phyloP scores from a whole-genome alignment of 2,329 filamentous ascomycete genomes.

The Fusarium sarcochroum region DNA sequence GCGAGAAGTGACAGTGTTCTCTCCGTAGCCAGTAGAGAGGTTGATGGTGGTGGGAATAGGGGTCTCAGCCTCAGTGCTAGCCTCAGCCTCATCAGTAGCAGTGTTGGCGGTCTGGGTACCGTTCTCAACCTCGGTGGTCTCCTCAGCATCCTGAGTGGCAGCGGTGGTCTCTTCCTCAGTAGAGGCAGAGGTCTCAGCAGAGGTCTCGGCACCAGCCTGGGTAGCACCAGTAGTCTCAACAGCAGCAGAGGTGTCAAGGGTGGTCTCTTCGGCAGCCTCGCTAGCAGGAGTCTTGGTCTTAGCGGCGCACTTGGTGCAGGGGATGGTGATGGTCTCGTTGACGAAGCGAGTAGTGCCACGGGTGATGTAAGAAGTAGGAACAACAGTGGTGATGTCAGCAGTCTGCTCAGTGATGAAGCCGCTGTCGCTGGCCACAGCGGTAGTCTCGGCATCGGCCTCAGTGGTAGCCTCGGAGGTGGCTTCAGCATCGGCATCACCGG shows the following conservation, averaged over 20 bases:
- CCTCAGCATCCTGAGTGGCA: conserved; percentile 5
- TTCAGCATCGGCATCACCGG: conserved; percentile 22
- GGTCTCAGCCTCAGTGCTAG: conserved; percentile 18
- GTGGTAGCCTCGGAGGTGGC: conserved; percentile 18
- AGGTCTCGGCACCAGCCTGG: background rate
- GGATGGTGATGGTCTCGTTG: conserved; percentile 39
- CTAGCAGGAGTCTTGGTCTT: conserved; percentile 25
- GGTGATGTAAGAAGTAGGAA: conserved; percentile 40
- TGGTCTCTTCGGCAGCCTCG: conserved; percentile 22
- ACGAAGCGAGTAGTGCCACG: conserved; percentile 38
- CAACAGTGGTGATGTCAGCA: conserved; percentile 37
- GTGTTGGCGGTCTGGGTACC: conserved; percentile 31
- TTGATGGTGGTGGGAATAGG: conserved; percentile 33
- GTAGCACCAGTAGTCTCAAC: conserved; percentile 18
- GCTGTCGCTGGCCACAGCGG: conserved; percentile 14
- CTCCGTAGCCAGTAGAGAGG: conserved; percentile 37
- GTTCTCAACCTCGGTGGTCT: conserved; percentile 22
- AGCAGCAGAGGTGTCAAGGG: conserved; percentile 23
- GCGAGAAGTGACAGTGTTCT: conserved; percentile 25
- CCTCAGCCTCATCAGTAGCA: conserved; percentile 27
- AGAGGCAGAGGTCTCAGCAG: conserved; percentile 6
- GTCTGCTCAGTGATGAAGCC: conserved; percentile 29
- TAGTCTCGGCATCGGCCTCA: background rate
- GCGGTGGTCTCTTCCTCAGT: background rate
- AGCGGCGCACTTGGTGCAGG: conserved; percentile 36